Evolutionary conservation across 306 rosid genomes (phyloP).

Genomic region (Cicer cuneatum): DNA sequence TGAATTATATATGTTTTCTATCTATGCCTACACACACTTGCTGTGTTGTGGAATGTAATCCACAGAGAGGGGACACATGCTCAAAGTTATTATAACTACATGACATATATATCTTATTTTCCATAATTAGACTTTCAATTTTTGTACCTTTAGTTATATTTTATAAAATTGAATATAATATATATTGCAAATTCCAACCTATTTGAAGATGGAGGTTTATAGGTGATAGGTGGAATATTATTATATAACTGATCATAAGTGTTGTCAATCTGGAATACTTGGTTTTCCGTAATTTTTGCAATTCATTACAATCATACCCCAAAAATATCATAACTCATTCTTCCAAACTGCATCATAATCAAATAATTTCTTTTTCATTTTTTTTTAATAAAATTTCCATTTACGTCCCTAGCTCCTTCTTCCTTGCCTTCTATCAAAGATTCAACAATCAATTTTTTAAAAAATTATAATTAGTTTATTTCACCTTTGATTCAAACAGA

Average conservation of each 20-base stretch:
- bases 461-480: neutral
- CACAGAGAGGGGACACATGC: slow-evolving; percentile 8
- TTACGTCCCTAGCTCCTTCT: slow-evolving; percentile 39
- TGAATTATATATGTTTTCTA: slow-evolving; percentile 4
- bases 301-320: neutral
- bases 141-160: too few species aligned
- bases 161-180: too few species aligned
- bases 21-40: neutral
- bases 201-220: neutral
- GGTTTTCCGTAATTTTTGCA: slow-evolving; percentile 45
- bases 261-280: neutral
- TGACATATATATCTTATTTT: too few species aligned
- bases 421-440: slow-evolving; percentile 35
- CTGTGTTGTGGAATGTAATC: slow-evolving; percentile 5
- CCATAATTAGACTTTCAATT: too few species aligned
- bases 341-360: slow-evolving; percentile 42
- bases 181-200: neutral
- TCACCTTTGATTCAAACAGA: slow-evolving; percentile 29
- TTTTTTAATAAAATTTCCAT: slow-evolving; percentile 38
- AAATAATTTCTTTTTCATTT: slow-evolving; percentile 10
- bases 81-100: too few species aligned
- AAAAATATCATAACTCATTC: slow-evolving; percentile 25
- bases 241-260: neutral
- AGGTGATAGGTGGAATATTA: too few species aligned
- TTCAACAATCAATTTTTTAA: neutral